Conservation (phyloP, 345 rosid genomes). For the Brassica nigra region DNA sequence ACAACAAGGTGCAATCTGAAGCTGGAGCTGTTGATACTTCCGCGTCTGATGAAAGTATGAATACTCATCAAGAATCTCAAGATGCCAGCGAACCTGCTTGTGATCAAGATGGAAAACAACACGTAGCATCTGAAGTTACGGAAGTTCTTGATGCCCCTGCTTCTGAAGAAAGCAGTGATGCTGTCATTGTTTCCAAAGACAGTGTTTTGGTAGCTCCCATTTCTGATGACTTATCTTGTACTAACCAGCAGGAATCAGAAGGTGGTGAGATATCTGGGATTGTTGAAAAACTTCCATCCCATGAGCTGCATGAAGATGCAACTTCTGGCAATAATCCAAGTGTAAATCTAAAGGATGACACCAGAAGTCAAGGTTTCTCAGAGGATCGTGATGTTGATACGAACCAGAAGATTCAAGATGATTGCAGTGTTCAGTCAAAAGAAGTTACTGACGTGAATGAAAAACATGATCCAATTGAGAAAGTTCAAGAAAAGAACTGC, state of each 20-base stretch:
- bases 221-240: slow-evolving; percentile 32
- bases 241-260: slow-evolving; percentile 41
- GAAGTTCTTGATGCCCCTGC: slow-evolving; percentile 35
- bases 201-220: slow-evolving; percentile 30
- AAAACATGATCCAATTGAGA: slow-evolving; percentile 22
- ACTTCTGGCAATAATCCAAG: slow-evolving; percentile 34
- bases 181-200: slow-evolving; percentile 31
- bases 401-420: slow-evolving; percentile 26
- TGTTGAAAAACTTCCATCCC: slow-evolving; percentile 33
- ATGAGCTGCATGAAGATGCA: slow-evolving; percentile 22
- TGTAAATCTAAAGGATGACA: slow-evolving; percentile 13
- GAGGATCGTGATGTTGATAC: slow-evolving; percentile 23
- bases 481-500: slow-evolving; percentile 20
- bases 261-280: slow-evolving; percentile 33
- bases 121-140: slow-evolving; percentile 34
- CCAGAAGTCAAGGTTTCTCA: slow-evolving; percentile 9
- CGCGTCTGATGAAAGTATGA: slow-evolving; percentile 26
- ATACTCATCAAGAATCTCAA: slow-evolving; percentile 32
- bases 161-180: slow-evolving; percentile 38
- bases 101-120: slow-evolving; percentile 31
- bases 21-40: slow-evolving; percentile 30
- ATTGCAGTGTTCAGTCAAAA: slow-evolving; percentile 10
- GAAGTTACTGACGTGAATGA: slow-evolving; percentile 21
- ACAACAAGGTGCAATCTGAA: slow-evolving; percentile 38
- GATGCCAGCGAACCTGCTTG: slow-evolving; percentile 30